Evolutionary conservation across 1,284 basidiomycete genomes (phyloP), one percentile per base, ranked within the genome.

Genomic region (Phlebopus sp.): DNA sequence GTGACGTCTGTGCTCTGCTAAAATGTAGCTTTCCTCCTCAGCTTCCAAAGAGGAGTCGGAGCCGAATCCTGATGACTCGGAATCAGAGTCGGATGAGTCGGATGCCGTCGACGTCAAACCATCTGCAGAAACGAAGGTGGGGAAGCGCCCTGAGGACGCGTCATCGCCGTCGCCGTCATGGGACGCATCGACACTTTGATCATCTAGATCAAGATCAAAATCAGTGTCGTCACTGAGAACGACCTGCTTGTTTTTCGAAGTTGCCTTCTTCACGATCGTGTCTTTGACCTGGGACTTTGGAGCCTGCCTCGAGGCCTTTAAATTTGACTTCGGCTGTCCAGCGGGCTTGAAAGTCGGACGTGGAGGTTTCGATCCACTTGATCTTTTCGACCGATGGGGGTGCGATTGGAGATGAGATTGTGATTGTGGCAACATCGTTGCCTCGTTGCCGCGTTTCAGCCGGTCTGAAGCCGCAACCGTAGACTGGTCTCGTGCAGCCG

Each of bases 81-180:
- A 57, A 34, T 60, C 55, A 11, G 67, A 70, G 42, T 71, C 68
- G 21, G 70, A 70, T 11, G 68, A 73, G n/a, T 69, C 67, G 8
- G 72, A 72, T 3, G 72, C 71, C 21, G 72, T 71, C 13, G 71
- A 72, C 15, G 74, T 78, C 31, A 79, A 55, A 3, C 72, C 80
- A 31, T 81, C 80, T 18, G 84, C 83, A 19, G 79, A 77, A 21
- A 87, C 69, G 60, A 87, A 86, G 21, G 82, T 86, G n/a, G 84
- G 84, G 60, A 84, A 82, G 25, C 64, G 70, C 34, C 59, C 65
- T 1, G 69, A 71, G 13, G 64, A 66, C 10, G 47, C 58, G 53
- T 72, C 74, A 44, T 70, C 67, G 42, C 70, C 68, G 31, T 62
- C 60, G 49, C 60, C 59, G 45, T 62, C 57, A 11, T 19, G 41